phyloP scores from a whole-genome alignment of 805 yeast genomes.

The Tanozyma kutaoensis region DNA sequence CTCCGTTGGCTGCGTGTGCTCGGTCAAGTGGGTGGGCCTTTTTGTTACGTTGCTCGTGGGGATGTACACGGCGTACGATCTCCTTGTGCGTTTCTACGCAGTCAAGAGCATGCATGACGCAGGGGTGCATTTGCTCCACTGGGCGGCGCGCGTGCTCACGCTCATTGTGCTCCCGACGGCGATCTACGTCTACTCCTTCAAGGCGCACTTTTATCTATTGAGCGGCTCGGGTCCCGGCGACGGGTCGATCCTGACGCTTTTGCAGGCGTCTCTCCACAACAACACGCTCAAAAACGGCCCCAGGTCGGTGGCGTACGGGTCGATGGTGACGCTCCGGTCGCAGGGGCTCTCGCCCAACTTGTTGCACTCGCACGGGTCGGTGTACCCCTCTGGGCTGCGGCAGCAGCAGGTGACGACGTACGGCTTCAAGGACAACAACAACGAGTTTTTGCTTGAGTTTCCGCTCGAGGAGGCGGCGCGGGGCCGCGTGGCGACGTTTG shows the following conservation, averaged over 20 bases:
- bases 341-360: constrained; percentile 64
- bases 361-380: constrained; percentile 78
- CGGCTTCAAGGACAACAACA: constrained; percentile 50
- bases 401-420: constrained; percentile 95
- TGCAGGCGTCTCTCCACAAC: constrained; percentile 76
- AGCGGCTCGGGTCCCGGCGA: constrained; percentile 87
- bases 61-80: constrained; percentile 40
- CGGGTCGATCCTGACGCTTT: constrained; percentile 76
- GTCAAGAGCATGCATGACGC: background rate
- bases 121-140: constrained; percentile 38
- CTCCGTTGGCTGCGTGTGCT: constrained; percentile 71
- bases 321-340: constrained; percentile 50
- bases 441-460: constrained; percentile 8
- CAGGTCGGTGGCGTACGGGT: constrained; percentile 48
- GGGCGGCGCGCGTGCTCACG: constrained; percentile 53
- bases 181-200: constrained; percentile 63
- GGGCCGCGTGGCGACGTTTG: constrained; percentile 4
- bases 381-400: constrained; percentile 81
- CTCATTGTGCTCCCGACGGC: constrained; percentile 61
- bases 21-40: constrained; percentile 79
- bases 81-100: constrained; percentile 31
- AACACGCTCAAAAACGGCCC: constrained; percentile 57
- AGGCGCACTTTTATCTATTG: constrained; percentile 65
- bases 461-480: constrained; percentile 14
- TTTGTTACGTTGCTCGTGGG: constrained; percentile 54